phyloP scores from a whole-genome alignment of 2,329 filamentous ascomycete genomes.

The Alternaria infectoria region DNA sequence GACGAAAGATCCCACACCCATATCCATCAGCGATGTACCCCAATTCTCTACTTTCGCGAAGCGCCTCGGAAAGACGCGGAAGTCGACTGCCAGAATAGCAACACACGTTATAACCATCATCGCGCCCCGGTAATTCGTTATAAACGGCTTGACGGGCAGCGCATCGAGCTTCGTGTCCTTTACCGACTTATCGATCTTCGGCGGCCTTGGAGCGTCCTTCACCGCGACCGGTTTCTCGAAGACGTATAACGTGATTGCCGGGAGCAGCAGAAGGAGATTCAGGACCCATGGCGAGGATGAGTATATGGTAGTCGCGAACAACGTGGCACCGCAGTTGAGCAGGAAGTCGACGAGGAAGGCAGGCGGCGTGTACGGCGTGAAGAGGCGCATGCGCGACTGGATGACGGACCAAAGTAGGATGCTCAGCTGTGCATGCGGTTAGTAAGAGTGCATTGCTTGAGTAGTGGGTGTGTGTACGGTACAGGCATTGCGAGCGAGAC shows the following conservation, averaged over 20 bases:
- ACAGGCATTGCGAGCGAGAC: constrained; percentile 88
- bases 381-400: constrained; percentile 83
- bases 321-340: constrained; percentile 80
- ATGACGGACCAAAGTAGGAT: constrained; percentile 87
- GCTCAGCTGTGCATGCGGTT: constrained; percentile 66
- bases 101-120: constrained; percentile 92
- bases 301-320: constrained; percentile 88
- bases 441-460: constrained; percentile 24
- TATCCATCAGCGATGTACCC: constrained; percentile 98
- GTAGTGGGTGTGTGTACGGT: constrained; percentile 41
- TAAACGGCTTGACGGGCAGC: constrained; percentile 85
- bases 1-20: constrained; percentile 96
- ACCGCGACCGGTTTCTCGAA: constrained; percentile 34
- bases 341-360: constrained; percentile 81
- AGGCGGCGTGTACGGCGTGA: constrained; percentile 73
- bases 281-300: constrained; percentile 75
- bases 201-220: constrained; percentile 27
- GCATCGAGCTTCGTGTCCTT: constrained; percentile 49
- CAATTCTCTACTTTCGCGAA: constrained; percentile 99
- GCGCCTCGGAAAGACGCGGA: constrained; percentile 86
- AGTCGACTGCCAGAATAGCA: constrained; percentile 96
- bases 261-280: constrained; percentile 74
- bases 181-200: constrained; percentile 23
- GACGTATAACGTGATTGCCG: constrained; percentile 68
- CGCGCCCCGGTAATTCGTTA: constrained; percentile 86